phyloP scores from a whole-genome alignment of 2,329 filamentous ascomycete genomes.

The Aspergillus neotritici region DNA sequence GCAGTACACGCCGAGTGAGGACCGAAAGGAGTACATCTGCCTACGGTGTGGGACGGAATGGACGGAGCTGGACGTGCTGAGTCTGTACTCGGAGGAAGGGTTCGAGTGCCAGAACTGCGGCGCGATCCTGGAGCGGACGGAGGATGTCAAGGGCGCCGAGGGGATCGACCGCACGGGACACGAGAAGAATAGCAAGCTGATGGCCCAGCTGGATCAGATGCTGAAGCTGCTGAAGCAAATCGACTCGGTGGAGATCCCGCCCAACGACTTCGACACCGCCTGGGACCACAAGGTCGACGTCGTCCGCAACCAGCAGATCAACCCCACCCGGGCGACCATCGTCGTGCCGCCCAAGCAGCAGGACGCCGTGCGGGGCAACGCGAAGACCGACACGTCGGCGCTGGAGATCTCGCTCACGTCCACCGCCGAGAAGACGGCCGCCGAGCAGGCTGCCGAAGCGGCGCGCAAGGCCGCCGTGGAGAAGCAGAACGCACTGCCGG shows the following conservation, averaged over 20 bases:
- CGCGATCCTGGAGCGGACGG: slow-evolving; percentile 39
- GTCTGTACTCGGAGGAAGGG: slow-evolving; percentile 60
- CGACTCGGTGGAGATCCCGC: slow-evolving; percentile 43
- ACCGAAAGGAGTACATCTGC: slow-evolving; percentile 91
- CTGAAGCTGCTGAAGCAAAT: slow-evolving; percentile 45
- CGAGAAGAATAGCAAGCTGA: slow-evolving; percentile 46
- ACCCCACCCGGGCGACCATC: slow-evolving; percentile 38
- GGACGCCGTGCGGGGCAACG: slow-evolving; percentile 36
- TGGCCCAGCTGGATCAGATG: slow-evolving; percentile 44
- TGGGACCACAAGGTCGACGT: slow-evolving; percentile 46
- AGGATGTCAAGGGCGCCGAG: slow-evolving; percentile 40
- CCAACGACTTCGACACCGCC: slow-evolving; percentile 46
- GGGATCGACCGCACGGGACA: slow-evolving; percentile 44
- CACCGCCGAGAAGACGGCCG: slow-evolving; percentile 44
- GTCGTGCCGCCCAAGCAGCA: slow-evolving; percentile 37
- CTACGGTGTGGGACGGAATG: slow-evolving; percentile 75
- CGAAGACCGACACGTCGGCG: slow-evolving; percentile 40
- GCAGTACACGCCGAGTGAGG: slow-evolving; percentile 69
- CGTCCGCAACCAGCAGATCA: slow-evolving; percentile 37
- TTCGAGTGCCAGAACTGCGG: slow-evolving; percentile 82
- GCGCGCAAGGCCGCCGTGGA: slow-evolving; percentile 45
- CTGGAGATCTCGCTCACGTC: slow-evolving; percentile 48
- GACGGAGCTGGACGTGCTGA: slow-evolving; percentile 83
- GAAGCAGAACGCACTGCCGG: slow-evolving; percentile 48
- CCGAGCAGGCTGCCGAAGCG: slow-evolving; percentile 44